Evolutionary conservation across 106 monocot genomes (phyloP), one percentile per base, ranked within the genome.

Genomic region (Dioscorea alata): DNA sequence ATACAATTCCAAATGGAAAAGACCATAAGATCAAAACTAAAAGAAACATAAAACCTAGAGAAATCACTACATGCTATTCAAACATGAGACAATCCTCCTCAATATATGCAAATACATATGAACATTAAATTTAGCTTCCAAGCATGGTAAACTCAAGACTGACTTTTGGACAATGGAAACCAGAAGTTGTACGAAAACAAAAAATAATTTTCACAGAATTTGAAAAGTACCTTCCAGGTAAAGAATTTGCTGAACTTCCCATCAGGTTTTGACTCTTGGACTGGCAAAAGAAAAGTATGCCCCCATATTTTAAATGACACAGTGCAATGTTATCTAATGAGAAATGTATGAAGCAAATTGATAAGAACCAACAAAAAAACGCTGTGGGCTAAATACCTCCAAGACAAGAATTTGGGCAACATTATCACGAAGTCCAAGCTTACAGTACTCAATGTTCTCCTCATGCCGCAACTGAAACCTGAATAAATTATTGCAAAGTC

Each of bases 341-440:
- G 49, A 34, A 61, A 66, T 60, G 73, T 32, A 32, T 4, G 15
- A 58, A 58, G 23, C 14, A 58, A 23, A 31, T 57, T 48, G 16
- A 71, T 18, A 58, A 53, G 4, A 71, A 25, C 32, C 50, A 72
- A 33, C 17, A 20, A 76, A 51, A 32, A 50, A 21, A 53, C 24
- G 69, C 16, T 60, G 42, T 6, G 23, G 24, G 48, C 54, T 28
- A 48, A 21, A 32, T 75, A 93, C 92, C 85, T 99, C 90, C 66
- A 99, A 79, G 62, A 99, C 90, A 81, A 92, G 93, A 74, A 99
- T 90, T 74, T 99, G 97, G 19, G 97, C 92, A 73, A 99, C 92
- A 83, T 99, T 99, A 71, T 93, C 87, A 77, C 86, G 81, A 69
- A 99, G 92, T 49, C 84, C 97, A 85, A 87, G 84, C 81, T 83